phyloP scores from a whole-genome alignment of 768 basidiomycete species.

The Leccinum broughii region DNA sequence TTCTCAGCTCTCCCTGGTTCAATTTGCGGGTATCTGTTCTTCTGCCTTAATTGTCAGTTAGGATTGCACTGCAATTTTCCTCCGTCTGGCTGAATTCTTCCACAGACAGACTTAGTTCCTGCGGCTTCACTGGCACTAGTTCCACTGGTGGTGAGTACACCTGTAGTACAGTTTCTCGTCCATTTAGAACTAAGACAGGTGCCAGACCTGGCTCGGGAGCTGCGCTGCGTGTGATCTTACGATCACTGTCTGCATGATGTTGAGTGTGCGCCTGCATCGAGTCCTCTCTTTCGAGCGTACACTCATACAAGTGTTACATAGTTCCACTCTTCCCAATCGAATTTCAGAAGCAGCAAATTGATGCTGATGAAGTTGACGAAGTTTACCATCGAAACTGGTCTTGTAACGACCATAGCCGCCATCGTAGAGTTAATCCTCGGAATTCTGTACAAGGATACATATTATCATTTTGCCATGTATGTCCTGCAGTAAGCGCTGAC shows the following conservation, averaged over 20 bases:
- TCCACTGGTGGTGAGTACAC: conserved; percentile 5
- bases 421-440: conserved; percentile 6
- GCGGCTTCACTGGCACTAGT: too few relatives aligned
- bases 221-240: conserved; percentile 13
- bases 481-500: background rate
- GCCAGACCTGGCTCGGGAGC: conserved; percentile 25
- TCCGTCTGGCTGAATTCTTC: too few relatives aligned
- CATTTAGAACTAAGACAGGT: background rate
- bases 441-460: too few relatives aligned
- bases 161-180: background rate
- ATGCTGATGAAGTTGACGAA: conserved; percentile 7
- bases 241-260: conserved; percentile 22
- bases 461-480: conserved; percentile 15
- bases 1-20: too few relatives aligned
- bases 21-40: too few relatives aligned
- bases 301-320: background rate
- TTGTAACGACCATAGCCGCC: conserved; percentile 14
- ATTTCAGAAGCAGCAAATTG: background rate
- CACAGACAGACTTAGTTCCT: background rate
- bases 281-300: background rate
- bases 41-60: too few relatives aligned
- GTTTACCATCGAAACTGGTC: conserved; percentile 18
- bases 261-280: background rate
- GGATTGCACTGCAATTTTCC: too few relatives aligned
- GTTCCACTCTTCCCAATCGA: background rate